Evolutionary conservation across 805 yeast species (phyloP).

Genomic region (Wickerhamomyces sydowiorum): DNA sequence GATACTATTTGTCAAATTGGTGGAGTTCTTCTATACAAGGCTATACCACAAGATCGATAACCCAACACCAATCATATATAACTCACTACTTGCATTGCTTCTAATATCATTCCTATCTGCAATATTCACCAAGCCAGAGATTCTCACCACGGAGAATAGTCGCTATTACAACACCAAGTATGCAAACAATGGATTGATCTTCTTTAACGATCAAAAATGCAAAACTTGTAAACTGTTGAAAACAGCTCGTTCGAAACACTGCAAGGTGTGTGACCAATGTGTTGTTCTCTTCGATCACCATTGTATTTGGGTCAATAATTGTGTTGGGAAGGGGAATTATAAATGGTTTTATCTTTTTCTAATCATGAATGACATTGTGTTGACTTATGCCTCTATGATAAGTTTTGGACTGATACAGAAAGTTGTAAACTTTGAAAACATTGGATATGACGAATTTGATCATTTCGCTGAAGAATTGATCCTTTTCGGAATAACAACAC

Average conservation of each 20-base stretch:
- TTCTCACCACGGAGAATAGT: conserved; percentile 1
- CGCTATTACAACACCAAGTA: conserved; percentile 2
- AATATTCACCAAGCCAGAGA: conserved; percentile 10
- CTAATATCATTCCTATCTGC: conserved; percentile 7
- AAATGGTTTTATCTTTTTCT: conserved; percentile 55
- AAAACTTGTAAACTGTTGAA: conserved; percentile 56
- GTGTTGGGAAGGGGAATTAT: conserved; percentile 59
- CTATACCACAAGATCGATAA: conserved; percentile 7
- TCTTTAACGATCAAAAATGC: conserved; percentile 29
- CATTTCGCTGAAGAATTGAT: conserved; percentile 8
- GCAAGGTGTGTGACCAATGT: conserved; percentile 62
- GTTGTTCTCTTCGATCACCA: conserved; percentile 20
- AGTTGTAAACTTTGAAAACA: conserved; percentile 2
- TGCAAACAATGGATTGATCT: conserved; percentile 14
- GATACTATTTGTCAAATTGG: conserved; percentile 8
- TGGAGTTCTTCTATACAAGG: conserved; percentile 9
- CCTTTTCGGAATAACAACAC: conserved; percentile 36
- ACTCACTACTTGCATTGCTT: conserved; percentile 4
- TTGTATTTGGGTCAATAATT: background rate
- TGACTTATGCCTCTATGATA: conserved; percentile 37
- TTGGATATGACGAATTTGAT: background rate
- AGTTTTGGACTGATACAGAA: conserved; percentile 5
- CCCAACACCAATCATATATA: conserved; percentile 15
- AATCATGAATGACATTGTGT: conserved; percentile 37
- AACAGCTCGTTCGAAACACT: conserved; percentile 73